Conservation (phyloP, 139 green algal species). For the Axilococcus clingmanii region DNA sequence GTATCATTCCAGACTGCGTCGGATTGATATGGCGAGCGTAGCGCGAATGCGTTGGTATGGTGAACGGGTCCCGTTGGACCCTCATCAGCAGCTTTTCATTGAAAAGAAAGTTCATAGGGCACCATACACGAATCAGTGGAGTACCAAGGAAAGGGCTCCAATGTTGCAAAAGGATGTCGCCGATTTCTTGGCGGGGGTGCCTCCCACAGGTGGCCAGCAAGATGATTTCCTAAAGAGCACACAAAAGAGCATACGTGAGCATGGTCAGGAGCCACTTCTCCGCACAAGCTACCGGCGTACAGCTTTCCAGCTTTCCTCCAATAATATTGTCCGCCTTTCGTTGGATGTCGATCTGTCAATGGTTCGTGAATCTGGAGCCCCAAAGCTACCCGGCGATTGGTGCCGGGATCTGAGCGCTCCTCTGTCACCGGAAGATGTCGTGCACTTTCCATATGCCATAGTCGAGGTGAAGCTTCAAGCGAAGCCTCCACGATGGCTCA, state of each 20-base stretch:
- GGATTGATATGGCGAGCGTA: constrained; percentile 46
- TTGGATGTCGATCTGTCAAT: constrained; percentile 59
- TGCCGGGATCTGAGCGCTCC: constrained; percentile 19
- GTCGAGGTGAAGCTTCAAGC: constrained; percentile 82
- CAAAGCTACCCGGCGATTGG: constrained; percentile 2
- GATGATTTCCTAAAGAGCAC: constrained; percentile 50
- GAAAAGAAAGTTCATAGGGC: constrained; percentile 78
- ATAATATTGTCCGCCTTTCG: constrained; percentile 36
- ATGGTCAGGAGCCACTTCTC: constrained; percentile 38
- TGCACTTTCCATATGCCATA: constrained; percentile 70
- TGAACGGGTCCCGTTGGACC: not conserved
- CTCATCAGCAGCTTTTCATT: constrained; percentile 56
- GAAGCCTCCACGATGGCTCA: constrained; percentile 37
- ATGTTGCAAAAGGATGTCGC: constrained; percentile 34
- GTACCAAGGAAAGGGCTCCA: constrained; percentile 51
- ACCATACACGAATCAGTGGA: constrained; percentile 52
- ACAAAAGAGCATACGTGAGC: constrained; percentile 45
- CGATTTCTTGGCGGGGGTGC: constrained; percentile 63
- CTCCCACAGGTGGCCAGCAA: constrained; percentile 36
- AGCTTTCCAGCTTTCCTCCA: constrained; percentile 59
- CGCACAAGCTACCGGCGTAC: constrained; percentile 58
- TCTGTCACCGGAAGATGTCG: constrained; percentile 10
- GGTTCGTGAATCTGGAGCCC: constrained; percentile 39
- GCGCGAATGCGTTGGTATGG: constrained; percentile 58
- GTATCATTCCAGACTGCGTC: constrained; percentile 54